These are phyloP conservation scores for Petunia secreta DNA, from an alignment of 257 asterid species.

Conservation along the genomic window DNA sequence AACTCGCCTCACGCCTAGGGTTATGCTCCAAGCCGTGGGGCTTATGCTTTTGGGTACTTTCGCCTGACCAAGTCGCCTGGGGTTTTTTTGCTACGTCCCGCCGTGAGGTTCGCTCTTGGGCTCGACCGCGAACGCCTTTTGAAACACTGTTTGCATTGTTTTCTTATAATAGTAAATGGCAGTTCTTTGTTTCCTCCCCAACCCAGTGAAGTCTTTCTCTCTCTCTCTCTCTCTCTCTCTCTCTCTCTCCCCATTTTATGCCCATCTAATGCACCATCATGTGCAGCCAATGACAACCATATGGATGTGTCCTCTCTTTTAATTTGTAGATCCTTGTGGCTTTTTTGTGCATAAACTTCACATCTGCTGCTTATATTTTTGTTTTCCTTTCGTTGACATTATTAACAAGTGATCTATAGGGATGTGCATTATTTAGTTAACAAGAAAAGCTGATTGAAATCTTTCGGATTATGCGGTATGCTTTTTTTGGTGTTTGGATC, in stretches of 20 bases:
- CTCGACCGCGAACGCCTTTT: too few relatives aligned
- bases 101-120: too few relatives aligned
- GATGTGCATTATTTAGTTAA: not conserved
- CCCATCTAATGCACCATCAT: not conserved
- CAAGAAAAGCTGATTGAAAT: not conserved
- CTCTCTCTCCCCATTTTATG: not conserved
- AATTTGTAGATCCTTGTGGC: not conserved
- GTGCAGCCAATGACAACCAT: not conserved
- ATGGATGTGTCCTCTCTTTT: not conserved
- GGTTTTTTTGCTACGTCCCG: too few relatives aligned
- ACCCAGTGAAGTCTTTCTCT: not conserved
- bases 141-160: not conserved
- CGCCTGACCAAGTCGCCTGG: too few relatives aligned
- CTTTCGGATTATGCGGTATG: not conserved
- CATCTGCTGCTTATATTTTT: not conserved
- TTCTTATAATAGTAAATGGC: not conserved
- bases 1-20: too few relatives aligned
- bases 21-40: too few relatives aligned
- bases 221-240: not conserved
- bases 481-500: not conserved
- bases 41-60: too few relatives aligned
- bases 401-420: not conserved
- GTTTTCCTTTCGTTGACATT: slow-evolving; percentile 10
- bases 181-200: not conserved
- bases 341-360: not conserved